Base-by-base conservation (phyloP, 352 stramenopile genomes). In the Pythium monospermum region DNA sequence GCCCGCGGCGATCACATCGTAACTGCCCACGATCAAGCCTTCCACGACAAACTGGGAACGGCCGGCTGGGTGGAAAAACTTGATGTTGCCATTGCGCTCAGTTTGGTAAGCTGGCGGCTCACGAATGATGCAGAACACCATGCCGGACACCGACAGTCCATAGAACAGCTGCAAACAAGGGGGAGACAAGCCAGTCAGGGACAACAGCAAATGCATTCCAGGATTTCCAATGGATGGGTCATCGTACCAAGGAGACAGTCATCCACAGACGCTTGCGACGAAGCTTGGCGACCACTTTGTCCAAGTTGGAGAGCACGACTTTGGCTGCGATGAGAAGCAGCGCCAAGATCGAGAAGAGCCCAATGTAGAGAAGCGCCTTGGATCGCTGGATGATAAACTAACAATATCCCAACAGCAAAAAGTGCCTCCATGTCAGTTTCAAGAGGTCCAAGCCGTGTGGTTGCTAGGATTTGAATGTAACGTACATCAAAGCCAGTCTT, bases 51-150 rank as follows among this genome's bases (percentile, higher is more conserved):
- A 94, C 60, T 94, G 83, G 63, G 83, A 75, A 23, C 83, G 76
- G 5, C 83, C 82, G 27, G 81, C 72, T n/a, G 79, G 79, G 62
- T 92, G 79, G 70, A 94, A 92, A 60, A 83, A 89, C 65, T 86
- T 86, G 66, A 91, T 83, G 55, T 87, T 87, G 59, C 82, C 83
- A 41, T 81, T 84, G 52, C 80, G 78, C 53, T 91, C 76, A 28
- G 70, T 69, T 22, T 65, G 46, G 64, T 87, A 94, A 26, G 77
- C 60, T 36, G 81, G 74, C 27, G 83, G 83, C 61, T 94, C 83
- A 53, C 83, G 83, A 54, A 94, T 92, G 72, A 94, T 94, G 59
- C 83, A 94, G 69, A 88, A 94, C 6, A 94, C 83, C 83, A 94
- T 94, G 16, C 83, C 83, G 5, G 83, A 94, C 15, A 94, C 82